Evolutionary conservation across 139 green algal genomes (phyloP).

Genomic region (Chlorella vulgaris): DNA sequence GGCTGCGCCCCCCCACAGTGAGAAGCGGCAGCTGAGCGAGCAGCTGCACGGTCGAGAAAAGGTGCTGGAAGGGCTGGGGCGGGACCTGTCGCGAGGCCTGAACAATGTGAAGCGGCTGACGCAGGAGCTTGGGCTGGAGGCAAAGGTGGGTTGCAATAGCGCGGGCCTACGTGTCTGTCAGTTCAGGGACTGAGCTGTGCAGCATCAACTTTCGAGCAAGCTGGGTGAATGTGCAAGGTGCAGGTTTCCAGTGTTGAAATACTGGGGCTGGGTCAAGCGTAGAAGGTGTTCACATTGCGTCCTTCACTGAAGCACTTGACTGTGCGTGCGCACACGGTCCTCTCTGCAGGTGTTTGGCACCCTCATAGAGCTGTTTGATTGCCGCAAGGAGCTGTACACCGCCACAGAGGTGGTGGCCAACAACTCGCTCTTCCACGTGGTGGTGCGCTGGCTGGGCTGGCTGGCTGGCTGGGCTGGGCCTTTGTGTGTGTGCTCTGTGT

Average conservation of each 20-base stretch:
- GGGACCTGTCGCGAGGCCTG: constrained; percentile 75
- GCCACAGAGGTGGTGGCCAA: constrained; percentile 88
- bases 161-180: too few species aligned
- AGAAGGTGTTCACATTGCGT: too few species aligned
- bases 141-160: background rate
- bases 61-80: constrained; percentile 54
- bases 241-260: too few species aligned
- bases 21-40: constrained; percentile 26
- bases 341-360: constrained; percentile 76
- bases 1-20: too few species aligned
- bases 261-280: too few species aligned
- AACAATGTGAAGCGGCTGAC: constrained; percentile 59
- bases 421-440: constrained; percentile 72
- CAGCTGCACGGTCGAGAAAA: constrained; percentile 23
- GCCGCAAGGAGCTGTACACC: constrained; percentile 64
- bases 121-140: constrained; percentile 23
- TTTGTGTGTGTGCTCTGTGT: background rate
- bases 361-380: constrained; percentile 92
- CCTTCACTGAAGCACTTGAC: too few species aligned
- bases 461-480: background rate
- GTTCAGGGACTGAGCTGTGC: background rate
- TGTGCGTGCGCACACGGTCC: background rate
- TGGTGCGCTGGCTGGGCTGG: constrained; percentile 41
- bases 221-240: too few species aligned
- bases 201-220: constrained; percentile 39